Evolutionary conservation across 2,329 filamentous ascomycete genomes (phyloP).

Genomic region (Scleromitrula shiraiana): DNA sequence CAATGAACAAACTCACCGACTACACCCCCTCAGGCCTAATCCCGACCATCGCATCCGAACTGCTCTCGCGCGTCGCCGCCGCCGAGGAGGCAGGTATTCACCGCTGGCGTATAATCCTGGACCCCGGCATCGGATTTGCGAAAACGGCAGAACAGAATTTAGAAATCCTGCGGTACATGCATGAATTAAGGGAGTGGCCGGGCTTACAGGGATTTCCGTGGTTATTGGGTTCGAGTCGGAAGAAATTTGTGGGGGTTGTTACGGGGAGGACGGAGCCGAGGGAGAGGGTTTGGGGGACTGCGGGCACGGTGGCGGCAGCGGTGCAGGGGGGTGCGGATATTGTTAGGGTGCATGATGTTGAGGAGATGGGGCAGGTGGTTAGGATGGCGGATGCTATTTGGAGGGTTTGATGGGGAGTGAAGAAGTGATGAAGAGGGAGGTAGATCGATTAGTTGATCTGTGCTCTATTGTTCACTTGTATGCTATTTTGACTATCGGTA

Average conservation of each 20-base stretch:
- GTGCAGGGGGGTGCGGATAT: slow-evolving; percentile 85
- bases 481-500: too few relatives aligned
- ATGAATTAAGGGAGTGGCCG: slow-evolving; percentile 55
- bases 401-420: slow-evolving; percentile 38
- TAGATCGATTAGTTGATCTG: too few relatives aligned
- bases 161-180: slow-evolving; percentile 62
- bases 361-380: slow-evolving; percentile 76
- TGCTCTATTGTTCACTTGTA: too few relatives aligned
- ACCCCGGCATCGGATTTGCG: slow-evolving; percentile 90
- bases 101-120: slow-evolving; percentile 89
- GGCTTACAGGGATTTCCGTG: slow-evolving; percentile 68
- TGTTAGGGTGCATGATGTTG: slow-evolving; percentile 83
- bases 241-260: slow-evolving; percentile 77
- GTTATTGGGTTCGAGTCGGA: slow-evolving; percentile 83
- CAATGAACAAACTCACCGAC: slow-evolving; percentile 49
- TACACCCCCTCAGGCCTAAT: slow-evolving; percentile 49
- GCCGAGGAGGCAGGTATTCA: slow-evolving; percentile 76
- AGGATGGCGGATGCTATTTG: slow-evolving; percentile 93
- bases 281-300: slow-evolving; percentile 76
- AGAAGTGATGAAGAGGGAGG: too few relatives aligned
- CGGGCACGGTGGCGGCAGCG: slow-evolving; percentile 77
- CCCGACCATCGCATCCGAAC: slow-evolving; percentile 46
- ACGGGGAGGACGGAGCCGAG: slow-evolving; percentile 66
- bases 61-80: slow-evolving; percentile 54
- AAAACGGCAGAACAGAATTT: slow-evolving; percentile 78